Evolutionary conservation across 2,329 filamentous ascomycete species (phyloP), one percentile per base, ranked within the genome.

Genomic region (Triangularia setosa): DNA sequence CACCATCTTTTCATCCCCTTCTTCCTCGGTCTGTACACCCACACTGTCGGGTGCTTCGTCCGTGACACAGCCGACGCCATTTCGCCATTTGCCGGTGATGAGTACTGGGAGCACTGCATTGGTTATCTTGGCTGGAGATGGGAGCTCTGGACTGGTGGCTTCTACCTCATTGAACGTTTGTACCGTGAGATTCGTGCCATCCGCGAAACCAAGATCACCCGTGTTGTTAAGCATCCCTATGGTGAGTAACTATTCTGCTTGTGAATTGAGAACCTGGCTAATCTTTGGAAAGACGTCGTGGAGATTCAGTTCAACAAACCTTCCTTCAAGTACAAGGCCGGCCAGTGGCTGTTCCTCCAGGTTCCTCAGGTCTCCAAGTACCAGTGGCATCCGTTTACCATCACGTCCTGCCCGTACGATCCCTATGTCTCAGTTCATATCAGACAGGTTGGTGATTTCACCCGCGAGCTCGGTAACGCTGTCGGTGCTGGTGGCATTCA

Each of bases 301-400:
- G 95, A 99, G 79, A 93, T 99, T 67, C 95, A 99, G 76, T 98
- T 99, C 80, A 86, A 85, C 76, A 99, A 99, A 81, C 92, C 94
- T 4, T 95, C 90, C 64, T 96, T 99, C 90, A 92, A 88, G 74
- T 99, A 99, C 87, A 98, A 97, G 84, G 90, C 95, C 14, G 95
- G 95, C 30, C 95, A 99, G 79, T 99, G 94, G 93, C 87, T 98
- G 40, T 98, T 98, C 82, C 84, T 99, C 65, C 94, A 98, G 76
- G 89, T 96, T 24, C 95, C 95, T 0, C 89, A 91, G 6, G 87
- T 99, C 61, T 97, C 92, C 69, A 86, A 84, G 72, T 89, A 92
- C 74, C 93, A 99, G 80, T 99, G 95, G 95, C 95, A 99, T 79
- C 95, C 95, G 1, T 99, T 98, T 76, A 99, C 95, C 73, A 98